Percentiles rank a stretch among this genome's conserved stretches.
These are phyloP conservation scores for Plenodomus biglobosus DNA, from an alignment of 2,329 filamentous ascomycete genomes.

Conservation along the genomic window DNA sequence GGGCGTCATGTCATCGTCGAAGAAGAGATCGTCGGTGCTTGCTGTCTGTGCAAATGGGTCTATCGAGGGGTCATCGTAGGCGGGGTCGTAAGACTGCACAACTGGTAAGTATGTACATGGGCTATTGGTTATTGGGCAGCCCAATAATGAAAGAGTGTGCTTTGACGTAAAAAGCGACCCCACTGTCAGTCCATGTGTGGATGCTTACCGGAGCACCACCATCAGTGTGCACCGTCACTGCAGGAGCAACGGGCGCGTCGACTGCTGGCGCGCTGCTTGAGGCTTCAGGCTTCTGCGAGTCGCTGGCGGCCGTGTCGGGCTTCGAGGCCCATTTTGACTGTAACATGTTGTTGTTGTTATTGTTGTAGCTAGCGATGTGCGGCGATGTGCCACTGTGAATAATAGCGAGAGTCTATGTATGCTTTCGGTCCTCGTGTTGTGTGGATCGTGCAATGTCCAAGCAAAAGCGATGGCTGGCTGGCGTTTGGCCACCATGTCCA, in stretches of 20 bases:
- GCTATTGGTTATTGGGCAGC: no score
- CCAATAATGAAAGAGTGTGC: no score
- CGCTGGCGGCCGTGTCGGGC: slow-evolving; percentile 12
- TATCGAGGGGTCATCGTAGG: slow-evolving; percentile 32
- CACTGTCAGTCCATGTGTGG: no score
- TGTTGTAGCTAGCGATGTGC: slow-evolving; percentile 1
- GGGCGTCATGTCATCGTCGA: slow-evolving; percentile 55
- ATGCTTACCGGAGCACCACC: no score
- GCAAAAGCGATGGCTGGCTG: no score
- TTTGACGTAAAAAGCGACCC: no score
- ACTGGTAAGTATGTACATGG: slow-evolving; percentile 14
- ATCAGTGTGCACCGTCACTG: slow-evolving; percentile 5
- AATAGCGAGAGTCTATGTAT: no score
- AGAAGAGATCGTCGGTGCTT: slow-evolving; percentile 55
- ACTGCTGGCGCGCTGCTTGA: slow-evolving; percentile 2
- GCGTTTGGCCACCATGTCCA: no score
- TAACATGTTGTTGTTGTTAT: slow-evolving; percentile 38
- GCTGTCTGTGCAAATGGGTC: slow-evolving; percentile 54
- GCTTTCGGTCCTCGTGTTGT: no score
- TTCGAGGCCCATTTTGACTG: slow-evolving; percentile 39
- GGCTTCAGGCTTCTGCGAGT: neutral
- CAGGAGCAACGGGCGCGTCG: slow-evolving; percentile 5
- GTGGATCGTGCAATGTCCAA: no score
- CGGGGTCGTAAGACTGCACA: slow-evolving; percentile 26
- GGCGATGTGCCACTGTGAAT: neutral